Conservation (phyloP, 139 green algal genomes). For the Ulvella scutata region DNA sequence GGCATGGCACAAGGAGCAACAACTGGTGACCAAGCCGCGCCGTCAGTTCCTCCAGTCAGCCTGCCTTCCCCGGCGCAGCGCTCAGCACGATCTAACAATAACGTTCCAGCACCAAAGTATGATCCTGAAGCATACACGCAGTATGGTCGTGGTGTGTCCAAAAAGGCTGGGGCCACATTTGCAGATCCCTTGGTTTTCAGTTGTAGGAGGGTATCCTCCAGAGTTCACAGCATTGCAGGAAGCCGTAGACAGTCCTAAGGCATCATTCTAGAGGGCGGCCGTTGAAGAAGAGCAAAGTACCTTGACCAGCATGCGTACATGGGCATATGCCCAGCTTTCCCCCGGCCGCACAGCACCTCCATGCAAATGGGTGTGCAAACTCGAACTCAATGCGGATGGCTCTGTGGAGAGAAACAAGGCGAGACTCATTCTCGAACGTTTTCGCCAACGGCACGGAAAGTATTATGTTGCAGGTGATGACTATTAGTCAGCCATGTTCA, state of each 20-base stretch:
- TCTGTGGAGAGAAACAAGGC: slow-evolving; percentile 34
- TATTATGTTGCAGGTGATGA: slow-evolving; percentile 26
- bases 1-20: not conserved
- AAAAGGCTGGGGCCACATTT: too few relatives aligned
- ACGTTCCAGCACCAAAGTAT: not conserved
- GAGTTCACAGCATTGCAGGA: not conserved
- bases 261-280: not conserved
- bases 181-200: not conserved
- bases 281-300: not conserved
- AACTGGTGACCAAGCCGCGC: not conserved
- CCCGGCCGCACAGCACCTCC: not conserved
- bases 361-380: slow-evolving; percentile 24
- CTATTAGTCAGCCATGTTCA: too few relatives aligned
- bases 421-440: slow-evolving; percentile 32
- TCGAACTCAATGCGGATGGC: slow-evolving; percentile 14
- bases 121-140: not conserved
- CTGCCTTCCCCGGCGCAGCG: not conserved
- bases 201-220: not conserved
- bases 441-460: slow-evolving; percentile 14
- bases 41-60: not conserved
- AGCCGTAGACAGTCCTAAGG: not conserved
- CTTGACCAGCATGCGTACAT: not conserved
- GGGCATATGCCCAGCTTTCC: not conserved
- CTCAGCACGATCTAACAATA: not conserved
- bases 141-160: not conserved